phyloP scores from a whole-genome alignment of 148 eudicot genomes.

The Camellia sinensis region DNA sequence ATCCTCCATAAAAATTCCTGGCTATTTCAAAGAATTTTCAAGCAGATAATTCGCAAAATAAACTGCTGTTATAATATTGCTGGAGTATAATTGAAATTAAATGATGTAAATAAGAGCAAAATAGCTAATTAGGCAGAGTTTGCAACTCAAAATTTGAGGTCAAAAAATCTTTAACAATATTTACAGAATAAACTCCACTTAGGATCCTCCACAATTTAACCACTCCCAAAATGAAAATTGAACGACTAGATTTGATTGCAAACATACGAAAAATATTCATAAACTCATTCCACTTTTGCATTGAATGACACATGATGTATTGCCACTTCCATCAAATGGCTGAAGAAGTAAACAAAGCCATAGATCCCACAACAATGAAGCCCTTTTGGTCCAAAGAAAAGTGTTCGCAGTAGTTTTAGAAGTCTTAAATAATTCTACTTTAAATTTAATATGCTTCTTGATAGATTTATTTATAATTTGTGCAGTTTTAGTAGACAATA shows the following conservation, averaged over 20 bases:
- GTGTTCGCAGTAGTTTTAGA: background rate
- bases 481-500: background rate
- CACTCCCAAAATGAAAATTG: background rate
- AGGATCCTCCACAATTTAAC: background rate
- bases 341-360: background rate
- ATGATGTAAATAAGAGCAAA: background rate
- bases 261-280: background rate
- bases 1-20: background rate
- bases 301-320: background rate
- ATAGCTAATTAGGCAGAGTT: background rate
- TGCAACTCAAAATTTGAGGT: background rate
- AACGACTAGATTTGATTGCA: background rate
- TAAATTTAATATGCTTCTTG: background rate
- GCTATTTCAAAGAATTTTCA: background rate
- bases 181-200: background rate
- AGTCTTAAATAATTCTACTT: no score
- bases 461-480: background rate
- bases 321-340: constrained; percentile 1
- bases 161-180: background rate
- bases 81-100: background rate
- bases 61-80: background rate
- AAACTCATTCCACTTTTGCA: background rate
- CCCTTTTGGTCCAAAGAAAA: background rate
- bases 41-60: background rate
- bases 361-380: constrained; percentile 1